Evolutionary conservation across 2,329 filamentous ascomycete genomes (phyloP).

Genomic region (Penicillium sp.): DNA sequence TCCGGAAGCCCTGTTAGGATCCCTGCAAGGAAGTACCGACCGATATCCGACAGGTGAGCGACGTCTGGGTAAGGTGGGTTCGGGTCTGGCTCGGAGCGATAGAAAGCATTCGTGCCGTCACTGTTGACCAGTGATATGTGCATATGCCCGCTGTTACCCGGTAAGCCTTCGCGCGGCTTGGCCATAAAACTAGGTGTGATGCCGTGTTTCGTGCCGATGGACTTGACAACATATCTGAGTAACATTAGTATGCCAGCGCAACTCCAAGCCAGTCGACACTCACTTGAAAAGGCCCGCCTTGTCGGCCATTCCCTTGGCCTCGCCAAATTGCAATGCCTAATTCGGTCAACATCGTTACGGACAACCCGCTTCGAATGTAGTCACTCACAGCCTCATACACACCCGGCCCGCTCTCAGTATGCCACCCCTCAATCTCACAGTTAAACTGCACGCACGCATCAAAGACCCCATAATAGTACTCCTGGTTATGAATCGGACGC

Average conservation of each 20-base stretch:
- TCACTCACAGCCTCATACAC: slow-evolving; percentile 83
- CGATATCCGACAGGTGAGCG: slow-evolving; percentile 80
- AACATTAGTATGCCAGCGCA: slow-evolving; percentile 19
- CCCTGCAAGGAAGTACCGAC: slow-evolving; percentile 90
- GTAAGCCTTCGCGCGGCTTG: slow-evolving; percentile 87
- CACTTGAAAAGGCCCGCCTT: slow-evolving; percentile 89
- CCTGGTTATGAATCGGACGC: slow-evolving; percentile 84
- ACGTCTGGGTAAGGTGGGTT: slow-evolving; percentile 76
- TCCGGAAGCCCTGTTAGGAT: slow-evolving; percentile 87
- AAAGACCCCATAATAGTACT: slow-evolving; percentile 89
- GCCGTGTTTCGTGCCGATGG: slow-evolving; percentile 80
- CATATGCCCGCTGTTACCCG: slow-evolving; percentile 95
- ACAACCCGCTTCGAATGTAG: not conserved
- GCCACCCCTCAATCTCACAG: slow-evolving; percentile 90
- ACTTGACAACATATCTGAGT: slow-evolving; percentile 78
- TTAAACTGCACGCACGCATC: slow-evolving; percentile 77
- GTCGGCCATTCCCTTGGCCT: slow-evolving; percentile 89
- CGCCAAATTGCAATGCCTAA: slow-evolving; percentile 81
- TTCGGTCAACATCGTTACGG: slow-evolving; percentile 26
- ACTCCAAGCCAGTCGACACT: slow-evolving; percentile 25
- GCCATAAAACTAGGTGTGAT: slow-evolving; percentile 99
- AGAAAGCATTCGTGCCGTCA: slow-evolving; percentile 82
- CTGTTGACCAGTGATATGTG: slow-evolving; percentile 86
- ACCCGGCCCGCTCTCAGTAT: slow-evolving; percentile 90
- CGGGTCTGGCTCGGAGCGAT: slow-evolving; percentile 72